These are phyloP conservation scores for Colletotrichum camelliae DNA, from an alignment of 2,329 filamentous ascomycete genomes.

Conservation along the genomic window DNA sequence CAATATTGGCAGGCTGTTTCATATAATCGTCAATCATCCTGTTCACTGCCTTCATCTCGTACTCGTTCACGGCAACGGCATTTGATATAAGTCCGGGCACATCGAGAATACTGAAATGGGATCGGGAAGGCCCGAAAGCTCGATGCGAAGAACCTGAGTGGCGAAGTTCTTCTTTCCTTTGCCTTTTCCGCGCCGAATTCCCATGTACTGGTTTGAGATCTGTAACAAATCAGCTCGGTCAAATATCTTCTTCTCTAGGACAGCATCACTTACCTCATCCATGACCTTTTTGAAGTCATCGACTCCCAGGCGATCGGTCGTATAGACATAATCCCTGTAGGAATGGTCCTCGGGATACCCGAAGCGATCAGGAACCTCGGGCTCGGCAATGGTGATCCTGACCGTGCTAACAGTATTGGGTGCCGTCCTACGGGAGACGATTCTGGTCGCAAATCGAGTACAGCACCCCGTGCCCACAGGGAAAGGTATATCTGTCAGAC, in stretches of 20 bases:
- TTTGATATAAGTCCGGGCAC: constrained; percentile 38
- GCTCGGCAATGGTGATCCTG: constrained; percentile 34
- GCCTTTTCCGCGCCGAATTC: constrained; percentile 28
- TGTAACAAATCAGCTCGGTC: neutral
- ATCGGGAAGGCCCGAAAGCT: constrained; percentile 38
- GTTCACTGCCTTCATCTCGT: constrained; percentile 33
- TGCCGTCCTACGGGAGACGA: constrained; percentile 37
- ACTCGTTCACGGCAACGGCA: constrained; percentile 28
- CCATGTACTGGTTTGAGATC: constrained; percentile 34
- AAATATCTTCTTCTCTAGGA: accelerated
- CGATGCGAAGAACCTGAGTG: constrained; percentile 39
- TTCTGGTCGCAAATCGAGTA: constrained; percentile 42
- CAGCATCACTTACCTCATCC: constrained; percentile 28
- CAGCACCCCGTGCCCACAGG: constrained; percentile 35
- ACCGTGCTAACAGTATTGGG: constrained; percentile 31
- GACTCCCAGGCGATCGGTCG: constrained; percentile 28
- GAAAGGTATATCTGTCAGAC: constrained; percentile 42
- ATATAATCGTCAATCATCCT: constrained; percentile 41
- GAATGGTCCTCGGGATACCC: constrained; percentile 20
- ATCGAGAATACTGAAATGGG: constrained; percentile 42
- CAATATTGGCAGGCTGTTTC: constrained; percentile 37
- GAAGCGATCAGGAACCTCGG: constrained; percentile 28
- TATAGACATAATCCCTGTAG: constrained; percentile 26
- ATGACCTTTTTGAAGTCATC: constrained; percentile 34
- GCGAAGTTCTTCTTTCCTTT: constrained; percentile 38